A percentile compares a stretch with the other conserved stretches of the same genome.
phyloP scores from a whole-genome alignment of 1,284 basidiomycete species.

The Schizophyllum commune region DNA sequence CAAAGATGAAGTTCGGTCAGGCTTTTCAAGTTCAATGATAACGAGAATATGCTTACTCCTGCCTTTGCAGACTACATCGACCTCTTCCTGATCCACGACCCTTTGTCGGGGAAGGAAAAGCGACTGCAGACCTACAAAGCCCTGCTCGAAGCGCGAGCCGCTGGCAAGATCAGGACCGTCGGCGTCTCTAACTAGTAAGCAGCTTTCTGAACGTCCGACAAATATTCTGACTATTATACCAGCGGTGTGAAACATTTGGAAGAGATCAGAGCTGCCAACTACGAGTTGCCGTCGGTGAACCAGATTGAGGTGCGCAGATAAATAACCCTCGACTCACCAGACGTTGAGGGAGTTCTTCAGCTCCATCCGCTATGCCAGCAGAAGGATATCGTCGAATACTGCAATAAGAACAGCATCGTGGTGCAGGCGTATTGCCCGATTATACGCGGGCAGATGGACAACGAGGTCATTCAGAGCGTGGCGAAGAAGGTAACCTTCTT shows the following conservation, averaged over 20 bases:
- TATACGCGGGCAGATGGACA: conserved; percentile 50
- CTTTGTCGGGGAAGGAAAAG: conserved; percentile 46
- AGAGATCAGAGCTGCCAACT: conserved; percentile 58
- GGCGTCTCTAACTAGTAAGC: conserved; percentile 76
- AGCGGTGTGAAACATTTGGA: conserved; percentile 75
- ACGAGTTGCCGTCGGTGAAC: conserved; percentile 67
- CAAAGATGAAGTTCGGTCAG: conserved; percentile 45
- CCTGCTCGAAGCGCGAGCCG: conserved; percentile 47
- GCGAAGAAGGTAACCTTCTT: conserved; percentile 44
- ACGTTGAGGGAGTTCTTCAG: conserved; percentile 23
- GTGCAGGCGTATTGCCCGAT: conserved; percentile 78
- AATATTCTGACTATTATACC: not conserved
- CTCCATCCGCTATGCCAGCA: conserved; percentile 85
- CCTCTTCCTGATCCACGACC: conserved; percentile 73
- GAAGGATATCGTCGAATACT: conserved; percentile 71
- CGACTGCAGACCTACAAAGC: conserved; percentile 61
- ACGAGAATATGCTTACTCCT: not conserved
- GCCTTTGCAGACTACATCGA: conserved; percentile 56
- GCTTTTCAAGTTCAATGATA: not conserved
- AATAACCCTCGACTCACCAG: not conserved
- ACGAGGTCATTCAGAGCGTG: conserved; percentile 44
- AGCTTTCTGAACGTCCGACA: conserved; percentile 1
- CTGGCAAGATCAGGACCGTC: conserved; percentile 62
- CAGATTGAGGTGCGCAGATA: conserved; percentile 63
- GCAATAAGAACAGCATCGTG: conserved; percentile 57